A percentile compares a stretch with the other conserved stretches of the same genome.
Evolutionary conservation across 345 rosid genomes (phyloP).

Genomic region (Salix brachista): DNA sequence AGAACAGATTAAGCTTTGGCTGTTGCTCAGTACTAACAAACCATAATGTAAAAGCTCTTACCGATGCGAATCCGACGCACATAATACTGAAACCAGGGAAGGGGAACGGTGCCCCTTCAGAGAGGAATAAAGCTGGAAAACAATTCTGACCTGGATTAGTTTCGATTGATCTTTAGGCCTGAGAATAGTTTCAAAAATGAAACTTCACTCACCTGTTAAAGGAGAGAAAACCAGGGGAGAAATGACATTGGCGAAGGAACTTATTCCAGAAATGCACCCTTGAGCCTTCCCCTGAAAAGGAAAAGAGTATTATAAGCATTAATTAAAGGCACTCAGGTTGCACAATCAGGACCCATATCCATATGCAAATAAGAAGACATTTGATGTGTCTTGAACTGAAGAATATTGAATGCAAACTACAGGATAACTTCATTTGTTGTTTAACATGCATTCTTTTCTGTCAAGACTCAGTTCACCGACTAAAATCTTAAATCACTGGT

Average conservation of each 20-base stretch:
- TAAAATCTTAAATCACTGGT: neutral
- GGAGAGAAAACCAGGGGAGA: conserved; percentile 81
- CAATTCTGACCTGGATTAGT: conserved; percentile 7
- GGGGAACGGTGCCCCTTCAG: conserved; percentile 67
- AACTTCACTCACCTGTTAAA: conserved; percentile 52
- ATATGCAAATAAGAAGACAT: neutral
- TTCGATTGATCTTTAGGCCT: neutral
- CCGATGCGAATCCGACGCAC: conserved; percentile 65
- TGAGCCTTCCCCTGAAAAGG: conserved; percentile 78
- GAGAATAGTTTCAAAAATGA: neutral
- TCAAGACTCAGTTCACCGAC: neutral
- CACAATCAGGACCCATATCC: neutral
- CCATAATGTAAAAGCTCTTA: conserved; percentile 27
- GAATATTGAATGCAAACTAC: neutral
- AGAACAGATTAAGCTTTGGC: neutral
- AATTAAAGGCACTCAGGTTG: neutral
- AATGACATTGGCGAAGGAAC: conserved; percentile 62
- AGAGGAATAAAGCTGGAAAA: conserved; percentile 73
- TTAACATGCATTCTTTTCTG: neutral
- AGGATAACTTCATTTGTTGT: neutral
- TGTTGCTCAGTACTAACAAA: neutral
- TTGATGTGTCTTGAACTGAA: neutral
- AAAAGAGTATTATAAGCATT: neutral
- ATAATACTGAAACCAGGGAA: conserved; percentile 93
- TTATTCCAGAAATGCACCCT: conserved; percentile 80